Percentiles rank a stretch among this genome's conserved stretches.
Evolutionary conservation across 345 rosid genomes (phyloP).

Genomic region (Angophora floribunda): DNA sequence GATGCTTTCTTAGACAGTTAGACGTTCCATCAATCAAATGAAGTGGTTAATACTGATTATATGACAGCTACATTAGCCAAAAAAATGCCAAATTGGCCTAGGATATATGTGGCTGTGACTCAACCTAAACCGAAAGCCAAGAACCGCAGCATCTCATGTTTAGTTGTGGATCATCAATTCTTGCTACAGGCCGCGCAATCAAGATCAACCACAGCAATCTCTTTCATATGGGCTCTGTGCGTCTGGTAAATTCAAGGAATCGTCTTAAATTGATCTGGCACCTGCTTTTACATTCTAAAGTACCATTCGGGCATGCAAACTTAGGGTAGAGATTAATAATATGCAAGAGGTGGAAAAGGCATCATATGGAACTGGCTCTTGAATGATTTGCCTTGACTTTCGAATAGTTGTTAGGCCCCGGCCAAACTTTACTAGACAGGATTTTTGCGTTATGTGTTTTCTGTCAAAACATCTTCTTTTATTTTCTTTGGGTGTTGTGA

Average conservation of each 20-base stretch:
- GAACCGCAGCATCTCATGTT: background rate
- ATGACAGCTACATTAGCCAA: background rate
- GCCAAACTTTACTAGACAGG: no score
- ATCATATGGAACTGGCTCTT: background rate
- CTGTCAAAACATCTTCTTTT: background rate
- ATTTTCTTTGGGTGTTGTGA: background rate
- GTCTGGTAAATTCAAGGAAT: background rate
- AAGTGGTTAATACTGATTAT: background rate
- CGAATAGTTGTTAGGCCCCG: no score
- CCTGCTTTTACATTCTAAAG: background rate
- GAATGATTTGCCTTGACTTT: background rate
- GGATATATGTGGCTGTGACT: background rate
- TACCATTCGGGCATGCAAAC: background rate
- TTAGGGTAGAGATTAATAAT: background rate
- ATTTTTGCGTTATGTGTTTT: no score
- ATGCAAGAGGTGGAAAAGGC: background rate
- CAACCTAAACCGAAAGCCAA: background rate
- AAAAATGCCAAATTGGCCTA: background rate
- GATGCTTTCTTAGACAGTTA: background rate
- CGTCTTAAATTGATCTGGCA: background rate
- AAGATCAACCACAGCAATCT: background rate
- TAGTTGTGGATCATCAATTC: background rate
- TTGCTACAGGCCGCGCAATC: background rate
- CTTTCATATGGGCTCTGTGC: background rate
- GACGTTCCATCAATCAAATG: background rate